Conservation (phyloP, 352 stramenopile species). For the Vaucheria bursata region DNA sequence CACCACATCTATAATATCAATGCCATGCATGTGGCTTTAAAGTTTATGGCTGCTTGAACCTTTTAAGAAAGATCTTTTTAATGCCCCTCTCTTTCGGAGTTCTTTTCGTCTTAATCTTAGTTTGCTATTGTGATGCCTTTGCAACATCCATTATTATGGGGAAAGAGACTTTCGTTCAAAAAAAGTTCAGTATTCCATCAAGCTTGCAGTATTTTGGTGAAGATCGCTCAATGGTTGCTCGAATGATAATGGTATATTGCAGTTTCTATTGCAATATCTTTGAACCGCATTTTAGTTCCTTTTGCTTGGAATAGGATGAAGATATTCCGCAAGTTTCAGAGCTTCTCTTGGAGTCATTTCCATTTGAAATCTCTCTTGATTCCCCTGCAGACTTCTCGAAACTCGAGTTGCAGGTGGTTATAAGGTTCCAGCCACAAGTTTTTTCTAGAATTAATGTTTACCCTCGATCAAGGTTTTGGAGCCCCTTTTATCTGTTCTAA, state of each 20-base stretch:
- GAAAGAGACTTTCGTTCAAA: neutral
- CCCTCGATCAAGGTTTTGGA: too few species aligned
- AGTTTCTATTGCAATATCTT: neutral
- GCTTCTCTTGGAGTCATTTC: neutral
- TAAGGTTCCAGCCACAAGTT: too few species aligned
- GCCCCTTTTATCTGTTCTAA: too few species aligned
- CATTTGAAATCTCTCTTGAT: neutral
- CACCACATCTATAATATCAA: neutral
- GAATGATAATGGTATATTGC: neutral
- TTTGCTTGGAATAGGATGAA: neutral
- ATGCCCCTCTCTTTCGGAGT: too few species aligned
- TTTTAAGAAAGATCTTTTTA: too few species aligned
- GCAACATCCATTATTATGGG: too few species aligned
- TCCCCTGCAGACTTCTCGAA: neutral
- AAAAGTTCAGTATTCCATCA: neutral
- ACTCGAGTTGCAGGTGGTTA: neutral
- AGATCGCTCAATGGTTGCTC: neutral
- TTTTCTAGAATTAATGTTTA: too few species aligned
- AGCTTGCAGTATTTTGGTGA: neutral
- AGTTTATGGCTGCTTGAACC: too few species aligned
- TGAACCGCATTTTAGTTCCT: neutral
- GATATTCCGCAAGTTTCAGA: neutral
- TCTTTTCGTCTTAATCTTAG: too few species aligned
- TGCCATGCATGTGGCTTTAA: too few species aligned
- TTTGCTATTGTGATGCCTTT: too few species aligned